These are phyloP conservation scores for Ceriops zippeliana DNA, from an alignment of 345 rosid genomes.

Conservation along the genomic window DNA sequence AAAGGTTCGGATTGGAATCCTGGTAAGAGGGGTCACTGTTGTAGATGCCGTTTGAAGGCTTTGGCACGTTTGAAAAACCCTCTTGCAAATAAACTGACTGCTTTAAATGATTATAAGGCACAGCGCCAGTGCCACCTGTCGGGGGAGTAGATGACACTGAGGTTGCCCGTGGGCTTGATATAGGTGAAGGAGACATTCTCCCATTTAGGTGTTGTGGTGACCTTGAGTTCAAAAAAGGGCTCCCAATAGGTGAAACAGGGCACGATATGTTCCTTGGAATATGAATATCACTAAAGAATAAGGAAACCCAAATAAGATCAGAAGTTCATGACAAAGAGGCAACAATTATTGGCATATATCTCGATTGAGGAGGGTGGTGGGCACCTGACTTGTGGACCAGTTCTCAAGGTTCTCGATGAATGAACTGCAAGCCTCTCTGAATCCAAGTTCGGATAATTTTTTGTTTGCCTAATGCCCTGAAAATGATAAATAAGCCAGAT, in stretches of 20 bases:
- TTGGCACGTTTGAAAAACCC: slow-evolving; percentile 39
- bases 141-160: slow-evolving; percentile 62
- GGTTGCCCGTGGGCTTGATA: slow-evolving; percentile 53
- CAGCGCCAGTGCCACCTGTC: slow-evolving; percentile 47
- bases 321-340: not conserved
- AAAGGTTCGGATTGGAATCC: slow-evolving; percentile 40
- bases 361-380: not conserved
- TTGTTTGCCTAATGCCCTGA: slow-evolving; percentile 45
- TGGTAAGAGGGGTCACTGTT: slow-evolving; percentile 33
- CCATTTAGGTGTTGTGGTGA: slow-evolving; percentile 51
- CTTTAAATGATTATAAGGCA: slow-evolving; percentile 45
- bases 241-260: slow-evolving; percentile 61
- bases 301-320: slow-evolving; percentile 15
- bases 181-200: slow-evolving; percentile 64
- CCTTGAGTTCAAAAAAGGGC: slow-evolving; percentile 53
- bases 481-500: slow-evolving; percentile 3
- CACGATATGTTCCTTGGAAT: slow-evolving; percentile 52
- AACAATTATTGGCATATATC: not conserved
- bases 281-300: slow-evolving; percentile 42
- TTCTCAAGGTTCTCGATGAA: slow-evolving; percentile 46
- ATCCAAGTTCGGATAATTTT: slow-evolving; percentile 40
- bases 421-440: slow-evolving; percentile 51
- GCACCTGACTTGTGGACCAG: slow-evolving; percentile 37
- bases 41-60: slow-evolving; percentile 33
- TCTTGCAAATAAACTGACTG: slow-evolving; percentile 46